Percentiles rank a stretch among this genome's conserved stretches.
Evolutionary conservation across 139 green algal species (phyloP).

Genomic region (Asterochloris erici): DNA sequence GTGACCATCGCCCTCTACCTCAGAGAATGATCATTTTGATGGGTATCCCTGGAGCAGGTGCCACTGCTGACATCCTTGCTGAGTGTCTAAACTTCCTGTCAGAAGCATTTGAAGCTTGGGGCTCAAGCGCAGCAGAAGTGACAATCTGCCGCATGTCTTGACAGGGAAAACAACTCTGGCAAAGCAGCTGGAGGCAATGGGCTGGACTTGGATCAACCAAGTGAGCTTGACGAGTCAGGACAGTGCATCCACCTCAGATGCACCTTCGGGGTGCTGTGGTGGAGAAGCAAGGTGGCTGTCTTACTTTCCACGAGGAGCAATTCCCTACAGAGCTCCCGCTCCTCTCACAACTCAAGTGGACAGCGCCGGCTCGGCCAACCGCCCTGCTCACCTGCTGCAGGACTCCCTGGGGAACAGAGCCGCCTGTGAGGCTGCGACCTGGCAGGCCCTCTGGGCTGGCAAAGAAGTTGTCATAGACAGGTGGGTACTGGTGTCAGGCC

Average conservation of each 20-base stretch:
- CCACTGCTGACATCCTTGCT: too few relatives aligned
- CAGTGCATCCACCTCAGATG: too few relatives aligned
- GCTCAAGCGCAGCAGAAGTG: neutral
- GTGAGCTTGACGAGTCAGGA: neutral
- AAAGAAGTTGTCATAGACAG: conserved; percentile 19
- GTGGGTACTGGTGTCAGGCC: neutral
- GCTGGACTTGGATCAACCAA: conserved; percentile 23
- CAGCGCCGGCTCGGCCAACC: neutral
- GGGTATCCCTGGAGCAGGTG: conserved; percentile 14
- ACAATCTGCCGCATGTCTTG: neutral
- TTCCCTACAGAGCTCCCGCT: neutral
- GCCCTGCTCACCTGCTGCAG: neutral
- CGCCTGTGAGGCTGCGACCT: conserved; percentile 7
- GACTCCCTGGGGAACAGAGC: conserved; percentile 7
- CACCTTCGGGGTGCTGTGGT: too few relatives aligned
- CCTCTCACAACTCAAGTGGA: neutral
- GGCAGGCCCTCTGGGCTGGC: conserved; percentile 7
- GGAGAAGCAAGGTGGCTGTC: too few relatives aligned
- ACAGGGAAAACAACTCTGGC: conserved; percentile 21
- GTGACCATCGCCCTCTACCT: neutral
- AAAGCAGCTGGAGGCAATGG: neutral
- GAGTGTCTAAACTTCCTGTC: too few relatives aligned
- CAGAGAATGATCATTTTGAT: conserved; percentile 13
- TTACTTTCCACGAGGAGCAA: too few relatives aligned
- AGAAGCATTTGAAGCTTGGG: neutral